phyloP scores from a whole-genome alignment of 1,284 basidiomycete genomes.

The Cryptococcus sp. region DNA sequence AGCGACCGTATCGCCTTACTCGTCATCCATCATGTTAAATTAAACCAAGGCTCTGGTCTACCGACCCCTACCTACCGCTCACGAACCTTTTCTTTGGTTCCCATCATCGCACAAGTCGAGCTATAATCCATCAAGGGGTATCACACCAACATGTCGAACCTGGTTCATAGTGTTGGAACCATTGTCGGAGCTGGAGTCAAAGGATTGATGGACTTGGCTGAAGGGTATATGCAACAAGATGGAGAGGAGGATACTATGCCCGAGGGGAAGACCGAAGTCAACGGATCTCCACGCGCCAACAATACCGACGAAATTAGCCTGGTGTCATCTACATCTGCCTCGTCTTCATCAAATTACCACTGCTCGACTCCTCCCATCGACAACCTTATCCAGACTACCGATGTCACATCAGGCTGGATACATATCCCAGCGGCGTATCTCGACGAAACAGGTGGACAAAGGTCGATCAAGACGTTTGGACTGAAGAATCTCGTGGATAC shows the following conservation, averaged over 20 bases:
- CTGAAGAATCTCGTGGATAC: slow-evolving; percentile 26
- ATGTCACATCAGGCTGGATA: slow-evolving; percentile 44
- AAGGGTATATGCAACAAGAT: slow-evolving; percentile 16
- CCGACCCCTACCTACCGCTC: too few relatives aligned
- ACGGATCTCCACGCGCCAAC: neutral
- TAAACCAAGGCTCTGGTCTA: too few relatives aligned
- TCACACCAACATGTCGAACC: slow-evolving; percentile 23
- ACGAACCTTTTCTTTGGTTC: too few relatives aligned
- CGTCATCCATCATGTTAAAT: too few relatives aligned
- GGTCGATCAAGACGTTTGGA: slow-evolving; percentile 34
- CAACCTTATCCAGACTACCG: slow-evolving; percentile 28
- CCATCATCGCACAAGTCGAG: too few relatives aligned
- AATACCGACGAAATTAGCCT: neutral
- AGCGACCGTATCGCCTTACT: too few relatives aligned
- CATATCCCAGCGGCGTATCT: slow-evolving; percentile 43
- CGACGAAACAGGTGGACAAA: slow-evolving; percentile 24
- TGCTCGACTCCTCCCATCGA: slow-evolving; percentile 8
- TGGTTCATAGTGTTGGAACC: slow-evolving; percentile 30
- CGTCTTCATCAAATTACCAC: slow-evolving; percentile 4
- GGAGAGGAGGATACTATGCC: neutral
- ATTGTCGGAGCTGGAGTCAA: slow-evolving; percentile 38
- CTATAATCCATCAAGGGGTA: too few relatives aligned
- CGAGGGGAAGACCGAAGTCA: too few relatives aligned
- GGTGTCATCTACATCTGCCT: slow-evolving; percentile 2
- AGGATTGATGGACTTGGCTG: slow-evolving; percentile 32